Conservation (phyloP, 23 red algal genomes). For the Gracilaria domingensis region DNA sequence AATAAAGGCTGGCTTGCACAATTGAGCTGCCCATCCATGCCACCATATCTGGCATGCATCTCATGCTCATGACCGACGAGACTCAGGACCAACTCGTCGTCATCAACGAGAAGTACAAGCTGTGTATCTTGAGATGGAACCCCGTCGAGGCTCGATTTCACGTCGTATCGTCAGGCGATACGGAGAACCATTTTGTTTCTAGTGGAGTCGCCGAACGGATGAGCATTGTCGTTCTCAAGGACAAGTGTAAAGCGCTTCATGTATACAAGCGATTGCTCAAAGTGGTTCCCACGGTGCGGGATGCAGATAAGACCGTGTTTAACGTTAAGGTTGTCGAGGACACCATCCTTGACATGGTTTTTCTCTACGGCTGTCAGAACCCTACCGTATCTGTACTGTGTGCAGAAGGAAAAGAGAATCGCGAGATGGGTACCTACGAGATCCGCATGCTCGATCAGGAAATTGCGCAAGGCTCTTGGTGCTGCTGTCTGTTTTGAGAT, state of each 20-base stretch:
- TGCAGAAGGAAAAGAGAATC: slow-evolving; percentile 39
- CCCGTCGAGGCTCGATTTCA: slow-evolving; percentile 55
- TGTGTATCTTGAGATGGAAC: slow-evolving; percentile 89
- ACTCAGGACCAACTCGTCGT: slow-evolving; percentile 87
- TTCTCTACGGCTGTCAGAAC: slow-evolving; percentile 78
- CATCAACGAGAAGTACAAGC: slow-evolving; percentile 85
- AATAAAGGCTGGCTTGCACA: slow-evolving; percentile 71
- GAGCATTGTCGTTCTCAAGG: slow-evolving; percentile 81
- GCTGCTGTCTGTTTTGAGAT: too few relatives aligned
- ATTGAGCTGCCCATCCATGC: slow-evolving; percentile 88
- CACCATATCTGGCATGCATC: slow-evolving; percentile 69
- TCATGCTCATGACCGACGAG: slow-evolving; percentile 51
- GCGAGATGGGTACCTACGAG: slow-evolving; percentile 73
- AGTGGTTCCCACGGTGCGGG: slow-evolving; percentile 82
- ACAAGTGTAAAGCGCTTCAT: slow-evolving; percentile 81
- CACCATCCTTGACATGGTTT: slow-evolving; percentile 84
- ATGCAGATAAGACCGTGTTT: slow-evolving; percentile 81
- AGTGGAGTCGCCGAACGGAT: slow-evolving; percentile 52
- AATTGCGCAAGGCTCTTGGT: slow-evolving; percentile 57
- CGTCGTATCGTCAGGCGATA: slow-evolving; percentile 78
- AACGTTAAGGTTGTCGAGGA: slow-evolving; percentile 86
- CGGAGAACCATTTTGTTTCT: slow-evolving; percentile 75
- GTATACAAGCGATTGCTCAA: slow-evolving; percentile 85
- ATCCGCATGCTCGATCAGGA: slow-evolving; percentile 85
- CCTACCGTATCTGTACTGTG: slow-evolving; percentile 88